These are phyloP conservation scores for Glarea lozoyensis DNA, from an alignment of 495 filamentous ascomycete species.

Conservation along the genomic window DNA sequence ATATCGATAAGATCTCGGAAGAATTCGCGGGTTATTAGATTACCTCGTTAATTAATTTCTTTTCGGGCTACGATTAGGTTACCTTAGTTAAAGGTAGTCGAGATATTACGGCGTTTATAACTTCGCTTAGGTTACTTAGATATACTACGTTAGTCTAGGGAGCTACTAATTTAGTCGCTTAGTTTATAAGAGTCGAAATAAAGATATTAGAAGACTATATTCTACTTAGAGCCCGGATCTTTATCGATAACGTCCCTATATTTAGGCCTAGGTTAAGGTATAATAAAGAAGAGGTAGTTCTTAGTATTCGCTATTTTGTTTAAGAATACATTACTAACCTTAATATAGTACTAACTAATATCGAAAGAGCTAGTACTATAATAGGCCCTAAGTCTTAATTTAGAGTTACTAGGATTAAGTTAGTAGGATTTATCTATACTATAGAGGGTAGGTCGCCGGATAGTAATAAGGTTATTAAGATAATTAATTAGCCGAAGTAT, in stretches of 20 bases:
- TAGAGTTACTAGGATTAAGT: background rate
- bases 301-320: background rate
- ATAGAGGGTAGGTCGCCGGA: background rate
- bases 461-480: conserved; percentile 3
- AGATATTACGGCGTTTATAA: conserved; percentile 2
- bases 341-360: background rate
- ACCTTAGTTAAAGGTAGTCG: background rate
- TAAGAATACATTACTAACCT: background rate
- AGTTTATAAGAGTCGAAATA: background rate
- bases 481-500: background rate
- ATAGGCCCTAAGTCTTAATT: conserved; percentile 1
- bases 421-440: background rate
- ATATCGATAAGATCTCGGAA: background rate
- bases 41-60: background rate
- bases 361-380: background rate
- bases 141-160: background rate
- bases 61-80: conserved; percentile 19
- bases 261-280: background rate
- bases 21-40: conserved; percentile 1
- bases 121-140: background rate
- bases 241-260: background rate
- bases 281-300: background rate
- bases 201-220: background rate
- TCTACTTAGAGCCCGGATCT: background rate
- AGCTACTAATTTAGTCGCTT: conserved; percentile 1